Evolutionary conservation across 352 stramenopile species (phyloP).

Genomic region (Phytophthora pseudosyringae): DNA sequence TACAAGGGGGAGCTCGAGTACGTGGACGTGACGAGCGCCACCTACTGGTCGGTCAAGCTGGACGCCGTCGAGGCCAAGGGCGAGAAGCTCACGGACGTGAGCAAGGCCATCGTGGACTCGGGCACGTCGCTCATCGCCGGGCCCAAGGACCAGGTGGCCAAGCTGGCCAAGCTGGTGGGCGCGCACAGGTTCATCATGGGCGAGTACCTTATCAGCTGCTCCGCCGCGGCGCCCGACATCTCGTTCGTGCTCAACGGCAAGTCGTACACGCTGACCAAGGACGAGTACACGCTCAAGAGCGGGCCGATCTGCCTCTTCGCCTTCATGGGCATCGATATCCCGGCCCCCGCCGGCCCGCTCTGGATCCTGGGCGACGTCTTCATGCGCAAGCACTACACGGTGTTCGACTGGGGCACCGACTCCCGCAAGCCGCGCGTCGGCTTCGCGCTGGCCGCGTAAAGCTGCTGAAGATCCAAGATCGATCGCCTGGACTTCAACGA

Average conservation of each 20-base stretch:
- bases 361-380: conserved; percentile 96
- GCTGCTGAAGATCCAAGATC: background rate
- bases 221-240: conserved; percentile 89
- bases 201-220: conserved; percentile 96
- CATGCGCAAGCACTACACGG: conserved; percentile 96
- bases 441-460: conserved; percentile 80
- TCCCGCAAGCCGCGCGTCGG: conserved; percentile 82
- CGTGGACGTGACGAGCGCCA: conserved; percentile 77
- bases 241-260: conserved; percentile 93
- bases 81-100: conserved; percentile 57
- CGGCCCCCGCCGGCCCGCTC: conserved; percentile 65
- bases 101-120: conserved; percentile 95
- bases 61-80: conserved; percentile 65
- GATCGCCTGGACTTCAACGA: conserved; percentile 8
- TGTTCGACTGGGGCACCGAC: conserved; percentile 92
- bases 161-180: conserved; percentile 86
- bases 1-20: conserved; percentile 96
- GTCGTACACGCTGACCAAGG: conserved; percentile 91
- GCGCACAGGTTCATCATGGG: conserved; percentile 93
- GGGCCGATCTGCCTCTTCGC: conserved; percentile 94
- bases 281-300: conserved; percentile 94
- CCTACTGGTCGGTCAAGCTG: conserved; percentile 83
- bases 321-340: conserved; percentile 97
- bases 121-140: conserved; percentile 96
- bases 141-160: conserved; percentile 88